Conservation (phyloP, 2,329 filamentous ascomycete genomes). For the Neobulgaria alba region DNA sequence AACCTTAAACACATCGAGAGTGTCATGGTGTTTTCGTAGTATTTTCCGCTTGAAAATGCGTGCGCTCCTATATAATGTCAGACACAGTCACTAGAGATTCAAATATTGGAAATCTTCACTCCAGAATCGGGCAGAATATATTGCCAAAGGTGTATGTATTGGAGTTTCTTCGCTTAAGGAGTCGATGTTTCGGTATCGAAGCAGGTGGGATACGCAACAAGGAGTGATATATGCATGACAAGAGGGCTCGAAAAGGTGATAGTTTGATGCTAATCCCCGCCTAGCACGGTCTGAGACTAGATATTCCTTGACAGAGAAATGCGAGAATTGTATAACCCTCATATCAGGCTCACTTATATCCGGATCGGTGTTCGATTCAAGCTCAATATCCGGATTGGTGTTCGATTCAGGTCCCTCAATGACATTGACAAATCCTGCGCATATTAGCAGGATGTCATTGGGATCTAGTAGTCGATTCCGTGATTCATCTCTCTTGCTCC, state of each 20-base stretch:
- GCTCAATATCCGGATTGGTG: too few relatives aligned
- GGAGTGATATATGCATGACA: neutral
- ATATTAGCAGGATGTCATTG: neutral
- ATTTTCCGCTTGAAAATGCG: neutral
- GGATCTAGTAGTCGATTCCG: neutral
- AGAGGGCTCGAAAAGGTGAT: neutral
- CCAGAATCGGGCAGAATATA: neutral
- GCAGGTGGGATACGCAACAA: neutral
- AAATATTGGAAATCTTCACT: too few relatives aligned
- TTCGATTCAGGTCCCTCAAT: neutral
- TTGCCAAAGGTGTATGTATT: neutral
- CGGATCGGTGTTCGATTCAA: too few relatives aligned
- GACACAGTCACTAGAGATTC: too few relatives aligned
- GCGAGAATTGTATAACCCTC: neutral
- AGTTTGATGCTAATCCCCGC: neutral
- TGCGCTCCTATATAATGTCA: too few relatives aligned
- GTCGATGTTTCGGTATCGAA: too few relatives aligned
- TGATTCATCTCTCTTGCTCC: too few relatives aligned
- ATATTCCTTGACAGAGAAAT: conserved; percentile 1
- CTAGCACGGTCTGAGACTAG: too few relatives aligned
- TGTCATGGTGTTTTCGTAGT: neutral
- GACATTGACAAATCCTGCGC: neutral
- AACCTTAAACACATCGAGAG: too few relatives aligned
- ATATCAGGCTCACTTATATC: neutral
- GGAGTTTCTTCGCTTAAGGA: neutral